Evolutionary conservation across 2,329 filamentous ascomycete genomes (phyloP).

Genomic region (Purpureocillium lavendulum): DNA sequence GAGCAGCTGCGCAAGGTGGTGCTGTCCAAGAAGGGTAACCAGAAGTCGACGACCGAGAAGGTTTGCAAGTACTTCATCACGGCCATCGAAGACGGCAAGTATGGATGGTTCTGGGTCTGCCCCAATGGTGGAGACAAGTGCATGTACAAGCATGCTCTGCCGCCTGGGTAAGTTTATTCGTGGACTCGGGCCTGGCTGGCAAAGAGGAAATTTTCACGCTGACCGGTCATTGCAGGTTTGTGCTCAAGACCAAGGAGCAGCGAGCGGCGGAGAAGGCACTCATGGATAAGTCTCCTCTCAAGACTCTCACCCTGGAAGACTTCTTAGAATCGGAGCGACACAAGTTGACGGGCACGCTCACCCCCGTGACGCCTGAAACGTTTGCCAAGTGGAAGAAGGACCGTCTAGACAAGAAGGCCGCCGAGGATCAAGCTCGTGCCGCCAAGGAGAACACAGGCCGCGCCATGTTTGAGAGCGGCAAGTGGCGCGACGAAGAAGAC

Average conservation of each 20-base stretch:
- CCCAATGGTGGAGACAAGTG: constrained; percentile 95
- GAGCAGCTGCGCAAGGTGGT: constrained; percentile 89
- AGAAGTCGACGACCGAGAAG: constrained; percentile 90
- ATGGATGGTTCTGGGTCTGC: constrained; percentile 98
- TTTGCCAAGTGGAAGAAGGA: constrained; percentile 98
- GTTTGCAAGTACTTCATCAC: constrained; percentile 99
- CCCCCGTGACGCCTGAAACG: constrained; percentile 83
- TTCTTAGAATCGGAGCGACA: constrained; percentile 95
- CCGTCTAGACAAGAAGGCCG: constrained; percentile 87
- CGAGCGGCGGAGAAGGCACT: constrained; percentile 90
- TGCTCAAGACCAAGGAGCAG: constrained; percentile 97
- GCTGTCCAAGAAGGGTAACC: constrained; percentile 93
- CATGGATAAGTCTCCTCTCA: constrained; percentile 89
- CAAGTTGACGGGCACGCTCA: constrained; percentile 85
- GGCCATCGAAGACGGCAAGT: constrained; percentile 96
- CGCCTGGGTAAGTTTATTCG: constrained; percentile 66
- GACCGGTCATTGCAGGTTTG: constrained; percentile 53
- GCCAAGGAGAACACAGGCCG: constrained; percentile 94
- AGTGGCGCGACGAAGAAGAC: constrained; percentile 68
- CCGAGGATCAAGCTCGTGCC: constrained; percentile 80
- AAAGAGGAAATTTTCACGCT: constrained; percentile 4
- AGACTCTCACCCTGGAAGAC: constrained; percentile 92
- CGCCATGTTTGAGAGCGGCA: constrained; percentile 92
- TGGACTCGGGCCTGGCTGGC: neutral
- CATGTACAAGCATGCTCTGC: constrained; percentile 96